Evolutionary conservation across 2,329 filamentous ascomycete species (phyloP).

Genomic region (Parafenestella ontariensis): DNA sequence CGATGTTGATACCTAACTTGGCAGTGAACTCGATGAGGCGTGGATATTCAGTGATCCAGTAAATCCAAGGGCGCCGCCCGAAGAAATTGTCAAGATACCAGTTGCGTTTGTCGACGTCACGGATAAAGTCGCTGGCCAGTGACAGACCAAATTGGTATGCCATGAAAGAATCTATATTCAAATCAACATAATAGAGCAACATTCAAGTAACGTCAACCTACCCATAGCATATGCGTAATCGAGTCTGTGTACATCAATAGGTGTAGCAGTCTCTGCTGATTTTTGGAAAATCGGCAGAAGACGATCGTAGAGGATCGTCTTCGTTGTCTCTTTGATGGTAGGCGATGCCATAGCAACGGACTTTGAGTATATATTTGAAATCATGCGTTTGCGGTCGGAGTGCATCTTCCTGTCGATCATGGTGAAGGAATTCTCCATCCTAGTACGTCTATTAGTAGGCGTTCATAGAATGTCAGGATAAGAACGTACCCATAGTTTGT

Average conservation of each 20-base stretch:
- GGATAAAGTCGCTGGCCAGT: not conserved
- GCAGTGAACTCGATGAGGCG: not conserved
- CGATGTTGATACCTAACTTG: not conserved
- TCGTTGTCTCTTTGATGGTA: not conserved
- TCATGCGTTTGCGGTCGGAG: constrained; percentile 72
- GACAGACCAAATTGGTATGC: not conserved
- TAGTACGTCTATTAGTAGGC: not conserved
- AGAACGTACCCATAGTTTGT: not conserved
- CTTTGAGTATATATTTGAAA: constrained; percentile 70
- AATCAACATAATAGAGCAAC: not conserved
- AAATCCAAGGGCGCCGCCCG: not conserved
- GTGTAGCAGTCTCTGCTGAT: not conserved
- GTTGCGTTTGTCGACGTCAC: not conserved
- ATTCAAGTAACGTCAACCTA: not conserved
- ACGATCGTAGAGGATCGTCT: not conserved
- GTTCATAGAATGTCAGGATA: not conserved
- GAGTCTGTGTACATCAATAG: not conserved
- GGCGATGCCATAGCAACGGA: constrained; percentile 1
- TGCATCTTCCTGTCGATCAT: constrained; percentile 58
- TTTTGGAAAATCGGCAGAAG: not conserved
- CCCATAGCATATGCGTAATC: not conserved
- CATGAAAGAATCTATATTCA: not conserved
- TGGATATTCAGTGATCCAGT: not conserved
- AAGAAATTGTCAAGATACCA: not conserved
- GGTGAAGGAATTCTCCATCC: not conserved